phyloP scores from a whole-genome alignment of 225 moss, liverwort and hornwort species.

The Takakia lepidozioides region DNA sequence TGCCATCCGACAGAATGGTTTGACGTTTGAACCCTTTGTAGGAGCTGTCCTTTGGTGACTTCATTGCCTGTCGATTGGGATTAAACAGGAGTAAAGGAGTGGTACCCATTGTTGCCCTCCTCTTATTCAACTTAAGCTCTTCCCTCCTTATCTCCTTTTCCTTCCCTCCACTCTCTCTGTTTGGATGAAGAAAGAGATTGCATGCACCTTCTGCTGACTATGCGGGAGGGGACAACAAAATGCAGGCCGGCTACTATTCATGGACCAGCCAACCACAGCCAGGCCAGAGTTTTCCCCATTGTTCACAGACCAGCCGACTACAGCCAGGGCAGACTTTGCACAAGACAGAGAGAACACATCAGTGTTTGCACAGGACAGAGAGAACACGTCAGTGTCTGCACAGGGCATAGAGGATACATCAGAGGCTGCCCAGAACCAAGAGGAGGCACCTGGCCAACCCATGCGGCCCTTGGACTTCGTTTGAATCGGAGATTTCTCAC shows the following conservation, averaged over 20 bases:
- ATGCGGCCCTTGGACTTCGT: no score
- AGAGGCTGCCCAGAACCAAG: no score
- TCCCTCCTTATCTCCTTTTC: neutral
- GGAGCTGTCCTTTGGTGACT: neutral
- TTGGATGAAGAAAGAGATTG: no score
- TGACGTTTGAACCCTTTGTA: neutral
- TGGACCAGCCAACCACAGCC: slow-evolving; percentile 31
- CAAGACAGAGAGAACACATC: no score
- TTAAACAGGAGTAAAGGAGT: neutral
- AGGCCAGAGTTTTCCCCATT: no score
- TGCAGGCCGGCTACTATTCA: slow-evolving; percentile 65
- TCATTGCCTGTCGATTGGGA: neutral
- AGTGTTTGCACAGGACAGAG: no score
- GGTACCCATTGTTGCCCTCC: neutral
- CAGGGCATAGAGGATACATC: no score
- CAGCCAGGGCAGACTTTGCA: no score
- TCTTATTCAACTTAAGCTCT: neutral
- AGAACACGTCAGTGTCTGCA: no score
- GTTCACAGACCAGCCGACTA: slow-evolving; percentile 48
- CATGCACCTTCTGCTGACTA: no score
- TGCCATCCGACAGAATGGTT: slow-evolving; percentile 72
- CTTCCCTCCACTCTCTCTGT: neutral
- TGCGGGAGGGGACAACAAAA: neutral
- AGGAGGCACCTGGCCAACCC: no score
- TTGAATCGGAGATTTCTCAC: no score